Evolutionary conservation across 352 stramenopile genomes (phyloP).

Genomic region (Phytophthora multivora): DNA sequence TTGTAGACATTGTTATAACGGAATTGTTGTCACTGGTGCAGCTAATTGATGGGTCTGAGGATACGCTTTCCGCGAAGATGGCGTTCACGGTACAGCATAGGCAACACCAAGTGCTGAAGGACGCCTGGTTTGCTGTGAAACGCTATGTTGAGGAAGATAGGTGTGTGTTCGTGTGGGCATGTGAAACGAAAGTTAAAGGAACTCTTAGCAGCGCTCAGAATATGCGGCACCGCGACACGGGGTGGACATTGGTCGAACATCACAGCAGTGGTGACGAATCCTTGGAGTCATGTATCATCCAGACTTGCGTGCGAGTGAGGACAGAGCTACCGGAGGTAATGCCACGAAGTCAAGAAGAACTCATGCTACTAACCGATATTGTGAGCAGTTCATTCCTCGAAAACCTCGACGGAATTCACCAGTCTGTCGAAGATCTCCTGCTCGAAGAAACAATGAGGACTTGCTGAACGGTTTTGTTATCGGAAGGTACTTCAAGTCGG

Average conservation of each 20-base stretch:
- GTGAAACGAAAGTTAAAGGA: conserved; percentile 31
- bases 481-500: too few relatives aligned
- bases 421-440: conserved; percentile 32
- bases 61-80: conserved; percentile 39
- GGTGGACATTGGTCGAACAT: conserved; percentile 27
- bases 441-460: conserved; percentile 26
- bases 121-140: conserved; percentile 34
- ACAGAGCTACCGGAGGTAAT: conserved; percentile 30
- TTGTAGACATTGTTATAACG: neutral
- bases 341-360: conserved; percentile 29
- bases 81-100: conserved; percentile 32
- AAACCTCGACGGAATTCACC: conserved; percentile 37
- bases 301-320: conserved; percentile 29
- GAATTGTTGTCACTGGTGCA: neutral
- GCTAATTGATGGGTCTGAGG: conserved; percentile 28
- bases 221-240: conserved; percentile 24
- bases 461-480: neutral
- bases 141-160: conserved; percentile 26
- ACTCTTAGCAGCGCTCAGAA: conserved; percentile 29
- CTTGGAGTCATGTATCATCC: conserved; percentile 27
- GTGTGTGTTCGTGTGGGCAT: conserved; percentile 36
- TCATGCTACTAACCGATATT: conserved; percentile 30
- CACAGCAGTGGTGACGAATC: neutral
- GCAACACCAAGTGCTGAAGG: conserved; percentile 27
- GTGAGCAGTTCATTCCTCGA: conserved; percentile 32